Base-by-base conservation (phyloP, 176 grass and related monocot genomes). In the Ampelocalamus luodianensis region DNA sequence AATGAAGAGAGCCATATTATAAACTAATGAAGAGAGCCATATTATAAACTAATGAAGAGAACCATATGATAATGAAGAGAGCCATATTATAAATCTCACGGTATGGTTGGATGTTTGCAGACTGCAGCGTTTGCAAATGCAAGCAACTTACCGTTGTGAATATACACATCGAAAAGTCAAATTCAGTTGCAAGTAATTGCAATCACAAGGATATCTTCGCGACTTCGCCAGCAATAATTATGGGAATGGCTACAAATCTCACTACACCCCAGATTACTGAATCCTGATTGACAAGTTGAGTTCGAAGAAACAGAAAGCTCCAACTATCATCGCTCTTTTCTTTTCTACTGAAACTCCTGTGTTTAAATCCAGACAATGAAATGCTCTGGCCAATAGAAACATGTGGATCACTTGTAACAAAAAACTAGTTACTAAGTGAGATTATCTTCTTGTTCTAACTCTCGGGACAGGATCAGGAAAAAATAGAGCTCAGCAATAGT, bases 41-140 rank as follows among this genome's bases (percentile, higher is more conserved):
- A 39, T 75, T 75, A 50, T 15, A 4, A 5, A 40, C 55, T 60
- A n/a, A 59, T 3, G 13, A 56, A 72, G 65, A 58, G 65, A 81
- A 13, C 6, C 27, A 60, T 76, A 39, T 75, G 82, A 50, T 15
- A 4, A 5, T n/a, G n/a, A n/a, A n/a, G n/a, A n/a, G n/a, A n/a
- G n/a, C n/a, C n/a, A n/a, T n/a, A n/a, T n/a, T 36, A 39, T 89
- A 63, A 61, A 53, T 61, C 50, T 71, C 42, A 46, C 68, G 55
- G 5, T 12, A 27, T 20, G 12, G 34, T 53, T 68, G 39, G 65
- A 68, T 68, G 6, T 38, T 68, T 40, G 12, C 32, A 68, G 66
- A 7, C 7, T 69, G 37, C 8, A 69, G 66, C 36, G 12, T 42
- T 42, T 36, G 27, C 63, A 22, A 65, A 65, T 10, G 6, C 29